These are phyloP conservation scores for Neurospora intermedia DNA, from an alignment of 495 filamentous ascomycete genomes.

Conservation along the genomic window DNA sequence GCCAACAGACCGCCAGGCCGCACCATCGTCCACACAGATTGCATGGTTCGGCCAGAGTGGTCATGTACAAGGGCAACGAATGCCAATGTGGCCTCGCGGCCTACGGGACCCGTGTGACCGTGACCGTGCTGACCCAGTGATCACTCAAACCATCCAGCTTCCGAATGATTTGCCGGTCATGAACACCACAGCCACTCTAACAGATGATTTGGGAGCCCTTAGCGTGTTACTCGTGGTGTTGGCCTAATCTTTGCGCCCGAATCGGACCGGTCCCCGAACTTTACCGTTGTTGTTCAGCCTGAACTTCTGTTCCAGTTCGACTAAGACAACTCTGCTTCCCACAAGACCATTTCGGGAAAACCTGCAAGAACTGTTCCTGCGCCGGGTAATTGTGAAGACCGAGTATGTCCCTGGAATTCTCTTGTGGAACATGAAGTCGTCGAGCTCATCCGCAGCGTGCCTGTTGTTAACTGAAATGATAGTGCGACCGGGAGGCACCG, in stretches of 20 bases:
- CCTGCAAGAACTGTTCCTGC: constrained; percentile 62
- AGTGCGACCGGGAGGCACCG: constrained; percentile 61
- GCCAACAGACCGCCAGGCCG: constrained; percentile 46
- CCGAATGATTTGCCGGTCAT: not conserved
- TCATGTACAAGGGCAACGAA: not conserved
- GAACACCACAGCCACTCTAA: not conserved
- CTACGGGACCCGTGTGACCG: not conserved
- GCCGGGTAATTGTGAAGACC: constrained; percentile 39
- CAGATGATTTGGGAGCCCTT: not conserved
- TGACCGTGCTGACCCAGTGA: constrained; percentile 1
- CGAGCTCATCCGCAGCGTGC: constrained; percentile 61
- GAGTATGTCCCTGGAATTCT: constrained; percentile 43
- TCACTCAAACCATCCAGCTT: not conserved
- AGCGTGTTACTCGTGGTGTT: not conserved
- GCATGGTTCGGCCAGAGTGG: not conserved
- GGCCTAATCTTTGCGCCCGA: not conserved
- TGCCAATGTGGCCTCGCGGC: not conserved
- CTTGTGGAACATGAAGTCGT: constrained; percentile 75
- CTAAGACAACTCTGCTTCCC: not conserved
- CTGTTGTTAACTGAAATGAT: constrained; percentile 85
- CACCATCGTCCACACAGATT: constrained; percentile 15
- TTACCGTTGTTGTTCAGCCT: not conserved
- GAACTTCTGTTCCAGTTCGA: not conserved
- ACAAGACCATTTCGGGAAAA: constrained; percentile 52
- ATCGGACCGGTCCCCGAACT: not conserved